Evolutionary conservation across 257 asterid genomes (phyloP), one percentile per base, ranked within the genome.

Genomic region (Nicotiana benthamiana): DNA sequence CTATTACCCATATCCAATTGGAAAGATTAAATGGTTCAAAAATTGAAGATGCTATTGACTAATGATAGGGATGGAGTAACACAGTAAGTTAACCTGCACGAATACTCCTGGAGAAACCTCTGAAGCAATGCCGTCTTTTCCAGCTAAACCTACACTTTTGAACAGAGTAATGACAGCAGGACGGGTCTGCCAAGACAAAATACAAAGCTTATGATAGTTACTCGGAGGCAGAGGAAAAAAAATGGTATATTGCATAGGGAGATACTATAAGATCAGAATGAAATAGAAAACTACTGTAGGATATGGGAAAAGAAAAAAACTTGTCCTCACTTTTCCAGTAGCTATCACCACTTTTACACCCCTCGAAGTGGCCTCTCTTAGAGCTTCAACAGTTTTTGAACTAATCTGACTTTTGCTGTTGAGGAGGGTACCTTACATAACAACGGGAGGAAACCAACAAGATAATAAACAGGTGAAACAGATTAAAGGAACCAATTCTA

Each of bases 311-410:
- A 15, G 26, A 56, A 76, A 72, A 10, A 26, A 66, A 48, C 32
- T 34, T 51, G 30, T 28, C 84, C 94, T 87, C 88, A 96, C 99
- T 88, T 96, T 96, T 87, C 99, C 99, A 82, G 99, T 96, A 82
- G 99, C 97, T 85, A 96, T 91, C 77, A 96, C 93, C 77, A 96
- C 90, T 86, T 92, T 96, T 65, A 96, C 93, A 82, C 98, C 99
- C 91, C 98, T 94, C 79, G 98, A 88, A 1, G 89, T 79, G 75
- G 97, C 99, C 86, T 94, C 98, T 86, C 84, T 91, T 52, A 96
- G 84, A 75, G 99, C 99, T 89, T 90, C 85, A 62, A 92, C 99
- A 20, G 89, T 96, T 86, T 92, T 20, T 82, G 82, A 60, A 32
- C 94, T 87, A 80, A 96, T 90, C 80, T 87, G 96, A 83, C 97